Percentiles rank a stretch among this genome's conserved stretches.
Evolutionary conservation across 345 rosid genomes (phyloP).

Genomic region (Pistacia integerrima): DNA sequence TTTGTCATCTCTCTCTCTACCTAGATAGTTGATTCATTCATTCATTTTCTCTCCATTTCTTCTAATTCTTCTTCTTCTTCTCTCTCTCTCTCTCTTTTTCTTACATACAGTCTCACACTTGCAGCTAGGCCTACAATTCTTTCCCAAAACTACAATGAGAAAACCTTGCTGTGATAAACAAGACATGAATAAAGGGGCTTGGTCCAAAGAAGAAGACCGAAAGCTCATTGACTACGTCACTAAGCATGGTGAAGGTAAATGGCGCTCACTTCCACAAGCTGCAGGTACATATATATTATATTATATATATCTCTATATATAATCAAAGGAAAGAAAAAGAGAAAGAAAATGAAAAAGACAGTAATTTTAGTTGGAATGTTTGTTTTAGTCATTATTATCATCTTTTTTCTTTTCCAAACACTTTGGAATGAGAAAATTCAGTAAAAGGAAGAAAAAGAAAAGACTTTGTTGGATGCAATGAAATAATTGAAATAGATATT

Average conservation of each 20-base stretch:
- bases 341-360: not conserved
- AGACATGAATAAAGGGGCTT: constrained; percentile 8
- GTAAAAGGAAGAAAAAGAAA: no score
- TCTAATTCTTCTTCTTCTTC: not conserved
- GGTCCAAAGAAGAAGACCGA: constrained; percentile 10
- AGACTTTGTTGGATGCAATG: no score
- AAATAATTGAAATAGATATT: no score
- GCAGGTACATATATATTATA: not conserved
- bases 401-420: no score
- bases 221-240: constrained; percentile 7
- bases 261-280: constrained; percentile 4
- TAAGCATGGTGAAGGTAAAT: constrained; percentile 5
- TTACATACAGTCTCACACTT: not conserved
- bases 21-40: no score
- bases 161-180: not conserved
- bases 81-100: not conserved
- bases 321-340: not conserved
- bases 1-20: not conserved
- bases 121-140: not conserved
- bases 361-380: no score
- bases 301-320: no score
- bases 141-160: not conserved
- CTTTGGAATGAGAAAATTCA: no score
- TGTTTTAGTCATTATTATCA: no score
- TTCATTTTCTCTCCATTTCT: not conserved